Evolutionary conservation across 2,329 filamentous ascomycete species (phyloP), one percentile per base, ranked within the genome.

Genomic region (Ophiocordyceps sinensis): DNA sequence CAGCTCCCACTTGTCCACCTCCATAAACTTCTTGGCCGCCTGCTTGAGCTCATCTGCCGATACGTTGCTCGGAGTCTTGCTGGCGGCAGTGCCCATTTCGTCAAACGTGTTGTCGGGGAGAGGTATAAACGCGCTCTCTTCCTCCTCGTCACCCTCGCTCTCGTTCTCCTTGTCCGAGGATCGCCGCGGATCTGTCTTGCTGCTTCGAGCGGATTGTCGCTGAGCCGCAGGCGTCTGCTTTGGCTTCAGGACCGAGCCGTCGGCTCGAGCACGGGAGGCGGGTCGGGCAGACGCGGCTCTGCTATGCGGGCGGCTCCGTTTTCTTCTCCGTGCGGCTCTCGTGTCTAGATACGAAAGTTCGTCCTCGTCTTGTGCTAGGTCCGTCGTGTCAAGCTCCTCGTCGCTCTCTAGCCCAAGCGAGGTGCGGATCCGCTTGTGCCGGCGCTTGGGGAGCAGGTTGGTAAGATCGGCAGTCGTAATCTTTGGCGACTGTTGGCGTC

Each of bases 1-100:
- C 45, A 83, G 60, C 59, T 79, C 68, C 77, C 77, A 83, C 58
- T 70, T 65, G 55, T 83, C 79, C 34, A 83, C 79, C 58, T 82
- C 78, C 55, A 73, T 68, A 51, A 83, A 83, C 58, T 82, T 82
- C 53, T 64, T 68, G 10, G 66, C 66, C 34, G 75, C 73, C 39
- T 67, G 63, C 57, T 73, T 73, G 45, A 83, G 61, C 63, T 78
- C 75, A 35, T 70, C 58, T 21, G 68, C 62, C 38, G 68, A 53
- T 5, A 17, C 19, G 7, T 61, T 55, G 53, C 52, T 63, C 32
- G 48, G 58, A 49, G 52, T 59, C 51, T 48, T 51, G 48, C 61
- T 59, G 51, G 56, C 37, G 57, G 44, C 31, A n/a, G 44, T 56
- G 39, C 57, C 44, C 17, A 44, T 47, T 28, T 41, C 47, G 14